A percentile compares a stretch with the other conserved stretches of the same genome.
phyloP scores from a whole-genome alignment of 352 stramenopile species.

The Phytophthora sojae region DNA sequence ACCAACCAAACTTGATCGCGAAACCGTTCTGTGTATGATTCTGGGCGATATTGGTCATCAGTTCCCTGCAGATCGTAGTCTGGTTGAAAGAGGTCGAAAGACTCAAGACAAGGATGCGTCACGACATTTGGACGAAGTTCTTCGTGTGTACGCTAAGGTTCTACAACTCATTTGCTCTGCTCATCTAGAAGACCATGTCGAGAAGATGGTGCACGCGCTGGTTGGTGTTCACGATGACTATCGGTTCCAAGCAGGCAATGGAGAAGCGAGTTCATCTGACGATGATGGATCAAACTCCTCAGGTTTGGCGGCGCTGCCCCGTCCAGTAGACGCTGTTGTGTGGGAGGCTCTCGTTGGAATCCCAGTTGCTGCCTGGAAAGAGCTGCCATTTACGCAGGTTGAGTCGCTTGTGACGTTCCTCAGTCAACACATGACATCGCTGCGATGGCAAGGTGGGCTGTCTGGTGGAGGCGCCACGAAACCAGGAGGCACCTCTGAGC shows the following conservation, averaged over 20 bases:
- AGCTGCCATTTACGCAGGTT: conserved; percentile 49
- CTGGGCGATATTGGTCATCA: conserved; percentile 71
- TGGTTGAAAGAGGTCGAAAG: conserved; percentile 24
- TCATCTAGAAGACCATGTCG: conserved; percentile 81
- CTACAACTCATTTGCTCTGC: conserved; percentile 69
- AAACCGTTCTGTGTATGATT: conserved; percentile 84
- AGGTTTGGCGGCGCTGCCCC: conserved; percentile 41
- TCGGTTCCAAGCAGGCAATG: conserved; percentile 57
- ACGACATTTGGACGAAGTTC: conserved; percentile 53
- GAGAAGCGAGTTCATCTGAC: conserved; percentile 17
- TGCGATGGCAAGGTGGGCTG: conserved; percentile 62
- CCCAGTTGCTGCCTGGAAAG: conserved; percentile 55
- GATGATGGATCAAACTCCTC: conserved; percentile 12
- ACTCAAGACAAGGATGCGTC: conserved; percentile 25
- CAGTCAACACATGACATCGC: conserved; percentile 65
- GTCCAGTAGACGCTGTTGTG: conserved; percentile 65
- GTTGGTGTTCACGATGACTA: conserved; percentile 87
- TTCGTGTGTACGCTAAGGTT: conserved; percentile 79
- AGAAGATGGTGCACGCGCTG: conserved; percentile 83
- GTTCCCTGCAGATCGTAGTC: conserved; percentile 55
- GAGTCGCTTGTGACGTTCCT: conserved; percentile 62
- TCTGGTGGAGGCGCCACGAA: conserved; percentile 21
- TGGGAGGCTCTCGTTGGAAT: conserved; percentile 76
- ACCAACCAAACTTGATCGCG: conserved; percentile 82
- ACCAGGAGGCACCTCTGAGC: conserved; percentile 6